Evolutionary conservation across 495 filamentous ascomycete genomes (phyloP).

Genomic region (Amniculicola lignicola): DNA sequence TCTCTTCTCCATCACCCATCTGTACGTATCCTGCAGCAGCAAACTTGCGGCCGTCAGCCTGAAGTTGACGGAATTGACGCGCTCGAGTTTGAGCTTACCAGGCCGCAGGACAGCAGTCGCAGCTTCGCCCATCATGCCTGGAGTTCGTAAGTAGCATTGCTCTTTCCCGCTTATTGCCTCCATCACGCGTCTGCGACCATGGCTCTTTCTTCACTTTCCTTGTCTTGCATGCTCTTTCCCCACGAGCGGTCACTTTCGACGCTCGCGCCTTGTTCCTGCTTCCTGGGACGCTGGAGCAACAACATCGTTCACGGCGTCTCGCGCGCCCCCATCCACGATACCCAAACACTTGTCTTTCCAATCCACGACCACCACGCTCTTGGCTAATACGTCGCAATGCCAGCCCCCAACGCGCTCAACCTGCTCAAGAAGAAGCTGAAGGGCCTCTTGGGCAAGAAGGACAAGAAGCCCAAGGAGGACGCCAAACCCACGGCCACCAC

Average conservation of each 20-base stretch:
- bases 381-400: neutral
- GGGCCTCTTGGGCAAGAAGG: slow-evolving; percentile 32
- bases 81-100: too few relatives aligned
- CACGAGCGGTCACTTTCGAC: too few relatives aligned
- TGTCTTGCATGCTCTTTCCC: too few relatives aligned
- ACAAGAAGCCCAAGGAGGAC: slow-evolving; percentile 30
- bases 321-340: neutral
- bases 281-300: too few relatives aligned
- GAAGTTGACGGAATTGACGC: too few relatives aligned
- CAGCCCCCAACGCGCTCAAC: slow-evolving; percentile 34
- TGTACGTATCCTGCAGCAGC: too few relatives aligned
- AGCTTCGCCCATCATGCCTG: slow-evolving; percentile 32
- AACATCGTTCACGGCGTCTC: too few relatives aligned
- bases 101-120: too few relatives aligned
- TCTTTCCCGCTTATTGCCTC: neutral
- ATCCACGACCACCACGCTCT: neutral
- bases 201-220: too few relatives aligned
- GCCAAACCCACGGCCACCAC: slow-evolving; percentile 25
- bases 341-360: neutral
- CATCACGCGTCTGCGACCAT: too few relatives aligned
- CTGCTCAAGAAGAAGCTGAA: slow-evolving; percentile 33
- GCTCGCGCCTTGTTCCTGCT: too few relatives aligned
- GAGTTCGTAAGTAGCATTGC: slow-evolving; percentile 32
- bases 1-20: neutral
- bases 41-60: too few relatives aligned